Conservation (phyloP, 208 protist genomes). For the Herpetomonas samuelpessoai region DNA sequence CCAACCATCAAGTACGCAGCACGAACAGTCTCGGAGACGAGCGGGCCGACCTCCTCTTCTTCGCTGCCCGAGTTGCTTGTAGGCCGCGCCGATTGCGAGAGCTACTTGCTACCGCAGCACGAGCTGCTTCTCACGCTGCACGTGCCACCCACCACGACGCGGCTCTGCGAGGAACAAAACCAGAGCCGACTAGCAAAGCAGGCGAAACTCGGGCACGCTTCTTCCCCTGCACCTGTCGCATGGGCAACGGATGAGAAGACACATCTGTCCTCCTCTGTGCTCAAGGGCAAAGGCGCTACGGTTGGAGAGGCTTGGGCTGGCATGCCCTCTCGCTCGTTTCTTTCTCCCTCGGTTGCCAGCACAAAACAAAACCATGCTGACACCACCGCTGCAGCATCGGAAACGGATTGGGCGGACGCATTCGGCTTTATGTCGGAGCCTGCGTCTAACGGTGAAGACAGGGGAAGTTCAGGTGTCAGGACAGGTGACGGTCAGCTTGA, state of each 20-base stretch:
- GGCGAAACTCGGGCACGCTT: slow-evolving; percentile 27
- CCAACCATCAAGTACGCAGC: slow-evolving; percentile 33
- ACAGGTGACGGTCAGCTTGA: not conserved
- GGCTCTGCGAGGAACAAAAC: slow-evolving; percentile 59
- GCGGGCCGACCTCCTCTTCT: not conserved
- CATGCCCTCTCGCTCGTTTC: not conserved
- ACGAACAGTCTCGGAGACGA: slow-evolving; percentile 46
- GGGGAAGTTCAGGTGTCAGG: no score
- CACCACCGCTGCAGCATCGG: not conserved
- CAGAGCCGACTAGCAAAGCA: slow-evolving; percentile 41
- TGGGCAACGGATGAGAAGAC: no score
- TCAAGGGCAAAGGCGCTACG: not conserved
- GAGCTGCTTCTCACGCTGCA: slow-evolving; percentile 66
- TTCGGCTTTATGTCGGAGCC: no score
- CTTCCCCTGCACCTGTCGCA: not conserved
- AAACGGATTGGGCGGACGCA: not conserved
- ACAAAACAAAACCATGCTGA: not conserved
- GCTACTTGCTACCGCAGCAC: slow-evolving; percentile 72
- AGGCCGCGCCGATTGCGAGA: slow-evolving; percentile 59
- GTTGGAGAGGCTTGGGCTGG: not conserved
- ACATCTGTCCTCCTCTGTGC: no score
- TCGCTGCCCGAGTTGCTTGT: slow-evolving; percentile 15
- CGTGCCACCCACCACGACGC: slow-evolving; percentile 34
- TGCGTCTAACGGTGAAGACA: no score
- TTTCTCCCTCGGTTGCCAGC: not conserved